phyloP scores from a whole-genome alignment of 192 early-diverging fungal species.

The Coemansia sp. region DNA sequence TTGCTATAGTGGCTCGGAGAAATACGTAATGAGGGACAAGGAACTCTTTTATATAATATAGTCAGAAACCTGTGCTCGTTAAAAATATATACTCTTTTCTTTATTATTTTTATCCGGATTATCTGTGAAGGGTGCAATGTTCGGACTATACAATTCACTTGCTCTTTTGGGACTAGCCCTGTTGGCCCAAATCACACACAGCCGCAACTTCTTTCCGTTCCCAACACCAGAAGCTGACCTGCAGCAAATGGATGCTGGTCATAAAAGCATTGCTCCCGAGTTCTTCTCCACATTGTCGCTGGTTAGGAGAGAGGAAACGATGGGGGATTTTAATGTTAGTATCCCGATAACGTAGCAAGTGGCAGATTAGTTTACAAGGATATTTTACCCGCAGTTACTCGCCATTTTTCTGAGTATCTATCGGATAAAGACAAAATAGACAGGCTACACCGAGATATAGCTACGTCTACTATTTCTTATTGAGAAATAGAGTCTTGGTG shows the following conservation, averaged over 20 bases:
- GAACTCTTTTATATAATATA: background rate
- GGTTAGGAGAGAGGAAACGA: slow-evolving; percentile 10
- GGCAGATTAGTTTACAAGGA: background rate
- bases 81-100: background rate
- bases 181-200: background rate
- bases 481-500: no score
- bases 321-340: slow-evolving; percentile 42
- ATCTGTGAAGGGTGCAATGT: background rate
- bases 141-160: background rate
- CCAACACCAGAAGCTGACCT: slow-evolving; percentile 23
- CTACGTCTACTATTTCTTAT: background rate
- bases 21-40: background rate
- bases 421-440: no score
- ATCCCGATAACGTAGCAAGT: slow-evolving; percentile 22
- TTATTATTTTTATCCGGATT: background rate
- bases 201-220: slow-evolving; percentile 25
- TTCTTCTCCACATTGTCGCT: background rate
- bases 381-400: background rate
- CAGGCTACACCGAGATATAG: no score
- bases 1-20: background rate
- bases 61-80: no score
- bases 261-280: background rate
- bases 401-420: background rate
- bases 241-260: background rate
- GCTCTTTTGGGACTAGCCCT: slow-evolving; percentile 4